These are phyloP conservation scores for Avena insularis DNA, from an alignment of 176 grass and related monocot species.

Conservation along the genomic window DNA sequence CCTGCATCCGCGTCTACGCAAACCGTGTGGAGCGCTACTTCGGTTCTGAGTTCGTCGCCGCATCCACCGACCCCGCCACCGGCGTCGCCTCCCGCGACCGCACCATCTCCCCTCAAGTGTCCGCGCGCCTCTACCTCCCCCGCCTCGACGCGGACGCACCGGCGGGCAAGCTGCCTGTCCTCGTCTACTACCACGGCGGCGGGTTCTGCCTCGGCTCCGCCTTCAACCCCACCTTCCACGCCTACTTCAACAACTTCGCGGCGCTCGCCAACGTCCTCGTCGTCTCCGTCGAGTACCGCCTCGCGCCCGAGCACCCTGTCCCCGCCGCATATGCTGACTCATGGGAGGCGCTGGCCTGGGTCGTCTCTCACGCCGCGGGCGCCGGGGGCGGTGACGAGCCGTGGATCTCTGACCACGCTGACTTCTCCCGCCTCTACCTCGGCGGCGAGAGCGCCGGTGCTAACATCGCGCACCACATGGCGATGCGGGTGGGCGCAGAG, in stretches of 20 bases:
- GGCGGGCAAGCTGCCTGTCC: slow-evolving; percentile 47
- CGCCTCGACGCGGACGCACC: neutral
- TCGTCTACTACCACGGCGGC: slow-evolving; percentile 70
- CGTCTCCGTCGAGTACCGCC: slow-evolving; percentile 75
- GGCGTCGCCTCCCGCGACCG: slow-evolving; percentile 64
- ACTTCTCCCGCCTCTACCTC: slow-evolving; percentile 76
- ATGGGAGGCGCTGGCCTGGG: slow-evolving; percentile 75
- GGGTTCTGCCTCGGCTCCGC: slow-evolving; percentile 75
- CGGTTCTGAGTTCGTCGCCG: slow-evolving; percentile 54
- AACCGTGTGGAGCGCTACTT: slow-evolving; percentile 66
- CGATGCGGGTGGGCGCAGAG: slow-evolving; percentile 53
- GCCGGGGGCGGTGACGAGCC: slow-evolving; percentile 27
- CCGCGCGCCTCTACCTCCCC: slow-evolving; percentile 69
- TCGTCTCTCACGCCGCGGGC: slow-evolving; percentile 46
- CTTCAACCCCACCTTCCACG: slow-evolving; percentile 67
- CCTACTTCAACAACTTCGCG: slow-evolving; percentile 58
- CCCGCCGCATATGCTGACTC: slow-evolving; percentile 56
- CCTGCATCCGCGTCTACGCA: slow-evolving; percentile 65
- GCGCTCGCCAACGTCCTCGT: slow-evolving; percentile 48
- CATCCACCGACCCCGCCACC: slow-evolving; percentile 50
- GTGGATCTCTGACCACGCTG: slow-evolving; percentile 49
- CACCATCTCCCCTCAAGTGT: slow-evolving; percentile 52
- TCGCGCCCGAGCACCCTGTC: slow-evolving; percentile 66
- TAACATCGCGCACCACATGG: slow-evolving; percentile 84
- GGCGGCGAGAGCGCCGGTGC: slow-evolving; percentile 82